Evolutionary conservation across 768 basidiomycete species (phyloP), one percentile per base, ranked within the genome.

Genomic region (Macrolepiota fuliginosa): DNA sequence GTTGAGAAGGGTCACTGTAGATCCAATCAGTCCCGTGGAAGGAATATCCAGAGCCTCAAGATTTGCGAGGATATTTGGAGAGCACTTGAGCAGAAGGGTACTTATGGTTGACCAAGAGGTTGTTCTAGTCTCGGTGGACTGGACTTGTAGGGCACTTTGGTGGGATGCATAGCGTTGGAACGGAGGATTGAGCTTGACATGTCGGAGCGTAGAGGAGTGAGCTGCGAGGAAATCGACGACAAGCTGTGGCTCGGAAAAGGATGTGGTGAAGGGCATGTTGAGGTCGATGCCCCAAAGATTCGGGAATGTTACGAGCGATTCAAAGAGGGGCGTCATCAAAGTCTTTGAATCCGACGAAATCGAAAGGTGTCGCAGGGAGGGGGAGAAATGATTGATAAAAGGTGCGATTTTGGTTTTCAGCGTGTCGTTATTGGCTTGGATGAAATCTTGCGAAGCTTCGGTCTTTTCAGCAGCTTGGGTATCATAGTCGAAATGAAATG

Each of bases 261-360:
- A 40, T 4, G 6, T 40, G 13, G 4, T 17, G 40, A 40, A 40
- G 40, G 40, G 40, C 40, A 13, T 40, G 12, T 40, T 40, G 40
- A 40, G 40, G 13, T 40, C 40, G 13, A 40, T 4, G 15, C 40
- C 40, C 3, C 12, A 12, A 15, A 40, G 40, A n/a, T 17, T 40
- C 1, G 40, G 40, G 40, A 40, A 66, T 7, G 62, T 50, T 29
- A 63, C 46, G 22, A 76, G 56, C 40, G 74, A 45, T 29, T 64
- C 53, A 22, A 68, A 25, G 35, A 77, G 37, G 1, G 65, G 74
- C 7, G 66, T 63, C 4, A 40, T 40, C 12, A 12, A 40, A 4
- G 13, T 40, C 40, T 65, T 62, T 13, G 73, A 73, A 0, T 68
- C 63, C 0, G 77, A 78, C 1, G 71, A 66, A 19, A 80, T 70